phyloP scores from a whole-genome alignment of 768 basidiomycete genomes.

The Neoboletus subvelutipes region DNA sequence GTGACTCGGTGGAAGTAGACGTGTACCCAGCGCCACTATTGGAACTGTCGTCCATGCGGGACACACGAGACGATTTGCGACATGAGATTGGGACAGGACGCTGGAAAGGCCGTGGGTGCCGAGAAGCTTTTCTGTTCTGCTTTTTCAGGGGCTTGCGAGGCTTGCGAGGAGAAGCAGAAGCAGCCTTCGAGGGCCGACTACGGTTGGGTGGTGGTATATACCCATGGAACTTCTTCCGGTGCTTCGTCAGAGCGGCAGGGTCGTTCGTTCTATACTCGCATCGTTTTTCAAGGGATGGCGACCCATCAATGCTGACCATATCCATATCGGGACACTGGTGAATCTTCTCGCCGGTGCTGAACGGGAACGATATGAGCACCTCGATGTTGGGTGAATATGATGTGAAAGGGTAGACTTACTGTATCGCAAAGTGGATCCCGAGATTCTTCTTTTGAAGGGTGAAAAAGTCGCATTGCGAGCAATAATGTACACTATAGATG shows the following conservation, averaged over 20 bases:
- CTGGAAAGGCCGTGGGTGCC: neutral
- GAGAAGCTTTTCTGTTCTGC: neutral
- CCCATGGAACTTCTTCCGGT: constrained; percentile 23
- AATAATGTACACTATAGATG: constrained; percentile 10
- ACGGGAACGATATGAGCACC: neutral
- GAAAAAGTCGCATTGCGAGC: constrained; percentile 16
- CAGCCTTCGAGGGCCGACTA: neutral
- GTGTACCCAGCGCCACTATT: neutral
- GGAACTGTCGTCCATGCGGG: neutral
- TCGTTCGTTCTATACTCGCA: constrained; percentile 26
- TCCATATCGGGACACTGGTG: constrained; percentile 13
- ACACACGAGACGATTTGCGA: neutral
- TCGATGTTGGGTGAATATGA: neutral
- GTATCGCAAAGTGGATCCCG: constrained; percentile 13
- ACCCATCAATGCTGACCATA: neutral
- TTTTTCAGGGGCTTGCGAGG: neutral
- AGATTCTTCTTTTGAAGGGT: constrained; percentile 24
- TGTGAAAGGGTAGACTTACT: constrained; percentile 13
- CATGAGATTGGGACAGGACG: neutral
- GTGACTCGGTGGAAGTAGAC: neutral
- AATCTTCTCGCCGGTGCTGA: constrained; percentile 24
- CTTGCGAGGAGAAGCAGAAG: neutral
- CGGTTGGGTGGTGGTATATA: constrained; percentile 17
- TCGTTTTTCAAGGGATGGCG: neutral
- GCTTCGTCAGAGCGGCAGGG: constrained; percentile 26